Base-by-base conservation (phyloP, 768 basidiomycete genomes). In the Suillus variegatus region DNA sequence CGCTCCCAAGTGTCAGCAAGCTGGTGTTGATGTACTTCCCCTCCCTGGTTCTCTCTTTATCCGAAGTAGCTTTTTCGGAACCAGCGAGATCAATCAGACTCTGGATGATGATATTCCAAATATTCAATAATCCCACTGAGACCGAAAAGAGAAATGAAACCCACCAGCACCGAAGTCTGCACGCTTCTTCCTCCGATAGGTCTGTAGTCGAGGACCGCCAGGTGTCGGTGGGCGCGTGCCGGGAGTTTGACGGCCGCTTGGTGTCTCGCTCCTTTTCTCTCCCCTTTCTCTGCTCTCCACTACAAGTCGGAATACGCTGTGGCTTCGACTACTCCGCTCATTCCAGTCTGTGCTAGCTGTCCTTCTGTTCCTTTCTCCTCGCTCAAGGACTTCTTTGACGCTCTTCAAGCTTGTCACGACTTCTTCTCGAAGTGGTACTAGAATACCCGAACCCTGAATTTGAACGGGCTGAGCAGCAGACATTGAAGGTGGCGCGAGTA, bases 331-430 rank as follows among this genome's bases (percentile, higher is more conserved):
- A 79, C 93, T 95, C 65, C 97, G 80, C 71, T 95, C 92, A 74
- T 99, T 99, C 97, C 97, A 99, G 72, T 99, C 97, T n/a, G 97
- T 99, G 70, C 89, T 93, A 1, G 95, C 96, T 4, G 95, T 97
- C 66, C 94, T 82, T 60, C 97, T 81, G 71, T 94, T 89, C 4
- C 90, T 87, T 74, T 97, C 94, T 6, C 97, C 97, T 28, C 94
- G 81, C 71, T 86, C 84, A 70, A 99, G 79, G 6, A 98, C 91
- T 65, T 93, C 93, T 62, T 88, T 86, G 16, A 99, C 94, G 46
- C 91, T 86, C 70, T 91, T 91, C 36, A 97, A 80, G 70, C 91
- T 92, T 16, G 93, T 95, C n/a, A 99, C 94, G 2, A 96, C 95
- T 73, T 96, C 94, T 74, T 98, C 97, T 47, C 91, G 81, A 51